Conservation (phyloP, 352 stramenopile genomes). For the Achlya hypogyna region DNA sequence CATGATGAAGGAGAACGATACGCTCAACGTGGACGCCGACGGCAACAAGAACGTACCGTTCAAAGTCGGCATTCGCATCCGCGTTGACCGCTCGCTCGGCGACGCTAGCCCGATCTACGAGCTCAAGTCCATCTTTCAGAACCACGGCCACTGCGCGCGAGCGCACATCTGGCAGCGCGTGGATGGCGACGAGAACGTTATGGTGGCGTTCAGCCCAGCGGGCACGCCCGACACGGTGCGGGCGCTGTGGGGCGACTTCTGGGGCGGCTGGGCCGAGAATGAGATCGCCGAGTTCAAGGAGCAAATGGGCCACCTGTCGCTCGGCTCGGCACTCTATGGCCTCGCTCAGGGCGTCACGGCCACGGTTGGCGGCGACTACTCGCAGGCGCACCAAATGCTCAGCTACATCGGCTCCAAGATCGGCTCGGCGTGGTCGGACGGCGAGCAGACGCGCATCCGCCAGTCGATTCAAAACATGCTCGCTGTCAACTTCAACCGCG, state of each 20-base stretch:
- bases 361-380: constrained; percentile 58
- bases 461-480: constrained; percentile 86
- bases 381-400: constrained; percentile 53
- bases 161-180: constrained; percentile 67
- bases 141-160: constrained; percentile 67
- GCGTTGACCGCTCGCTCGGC: constrained; percentile 40
- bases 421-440: constrained; percentile 67
- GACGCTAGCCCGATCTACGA: constrained; percentile 59
- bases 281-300: constrained; percentile 73
- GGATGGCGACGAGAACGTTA: constrained; percentile 31
- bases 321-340: constrained; percentile 62
- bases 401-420: constrained; percentile 82
- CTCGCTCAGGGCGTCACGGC: constrained; percentile 37
- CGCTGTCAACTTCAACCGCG: constrained; percentile 60
- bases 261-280: constrained; percentile 77
- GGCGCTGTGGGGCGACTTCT: constrained; percentile 79
- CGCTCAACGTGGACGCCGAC: constrained; percentile 77
- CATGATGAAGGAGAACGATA: constrained; percentile 79
- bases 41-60: constrained; percentile 85
- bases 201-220: constrained; percentile 72
- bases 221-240: constrained; percentile 74
- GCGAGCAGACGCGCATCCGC: constrained; percentile 73
- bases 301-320: constrained; percentile 64
- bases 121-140: constrained; percentile 81
- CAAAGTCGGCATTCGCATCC: constrained; percentile 63